Conservation (phyloP, 139 green algal species). For the Dunaliella primolecta region DNA sequence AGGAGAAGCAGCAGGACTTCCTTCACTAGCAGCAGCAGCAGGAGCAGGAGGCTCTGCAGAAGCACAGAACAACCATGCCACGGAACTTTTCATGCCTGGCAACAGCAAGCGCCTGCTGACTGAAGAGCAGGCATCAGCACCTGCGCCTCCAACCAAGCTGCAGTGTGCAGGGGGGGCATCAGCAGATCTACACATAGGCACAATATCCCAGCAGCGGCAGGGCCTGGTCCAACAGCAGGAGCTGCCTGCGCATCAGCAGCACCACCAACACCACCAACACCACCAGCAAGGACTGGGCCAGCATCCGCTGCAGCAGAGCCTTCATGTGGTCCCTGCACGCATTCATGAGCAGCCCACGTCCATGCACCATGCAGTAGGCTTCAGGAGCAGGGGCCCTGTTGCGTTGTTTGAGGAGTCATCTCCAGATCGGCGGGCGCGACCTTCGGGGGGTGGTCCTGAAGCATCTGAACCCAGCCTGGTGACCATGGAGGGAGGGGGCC, state of each 20-base stretch:
- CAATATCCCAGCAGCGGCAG: neutral
- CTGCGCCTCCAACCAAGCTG: neutral
- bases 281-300: no score
- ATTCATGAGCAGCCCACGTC: neutral
- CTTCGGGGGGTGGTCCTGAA: neutral
- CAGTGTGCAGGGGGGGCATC: neutral
- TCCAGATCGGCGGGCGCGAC: neutral
- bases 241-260: neutral
- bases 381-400: neutral
- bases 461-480: neutral
- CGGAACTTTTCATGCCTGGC: neutral
- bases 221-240: no score
- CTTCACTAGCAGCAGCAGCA: neutral
- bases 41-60: neutral
- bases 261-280: neutral
- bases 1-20: neutral
- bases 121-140: neutral
- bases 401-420: neutral
- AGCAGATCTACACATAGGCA: neutral
- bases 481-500: neutral
- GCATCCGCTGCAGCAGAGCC: neutral
- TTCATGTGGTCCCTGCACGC: neutral
- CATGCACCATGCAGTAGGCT: no score
- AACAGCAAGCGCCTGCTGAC: neutral
- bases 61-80: neutral